Evolutionary conservation across 2,329 filamentous ascomycete genomes (phyloP).

Genomic region (Botrytis sinoallii): DNA sequence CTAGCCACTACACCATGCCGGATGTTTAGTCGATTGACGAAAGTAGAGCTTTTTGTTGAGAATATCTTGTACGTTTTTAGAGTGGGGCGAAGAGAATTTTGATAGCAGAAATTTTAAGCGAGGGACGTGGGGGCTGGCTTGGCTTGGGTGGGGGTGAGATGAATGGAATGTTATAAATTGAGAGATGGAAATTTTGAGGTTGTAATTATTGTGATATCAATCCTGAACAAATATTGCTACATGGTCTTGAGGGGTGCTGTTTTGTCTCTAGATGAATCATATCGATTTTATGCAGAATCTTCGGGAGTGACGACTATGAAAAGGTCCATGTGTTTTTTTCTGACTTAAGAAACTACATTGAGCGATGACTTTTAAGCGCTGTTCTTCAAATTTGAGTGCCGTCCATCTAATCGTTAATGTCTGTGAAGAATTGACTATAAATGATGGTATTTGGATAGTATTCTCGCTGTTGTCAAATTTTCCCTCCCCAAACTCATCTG

Average conservation of each 20-base stretch:
- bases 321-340: not conserved
- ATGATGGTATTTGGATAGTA: not conserved
- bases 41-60: rapidly evolving
- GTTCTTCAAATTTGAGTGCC: not conserved
- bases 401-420: rapidly evolving
- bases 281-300: not conserved
- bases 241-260: too few species aligned
- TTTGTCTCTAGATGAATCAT: too few species aligned
- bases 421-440: not conserved
- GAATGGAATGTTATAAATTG: not conserved
- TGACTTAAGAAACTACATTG: not conserved
- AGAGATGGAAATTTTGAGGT: not conserved
- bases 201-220: not conserved
- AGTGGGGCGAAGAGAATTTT: not conserved
- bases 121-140: not conserved
- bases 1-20: slow-evolving; percentile 8
- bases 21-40: not conserved
- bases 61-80: rapidly evolving
- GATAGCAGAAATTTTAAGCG: not conserved
- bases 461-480: not conserved
- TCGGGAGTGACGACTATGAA: not conserved
- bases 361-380: not conserved
- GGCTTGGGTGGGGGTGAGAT: not conserved
- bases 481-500: not conserved
- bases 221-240: not conserved